Percentiles rank a stretch among this genome's conserved stretches.
Evolutionary conservation across 2,329 filamentous ascomycete genomes (phyloP).

Genomic region (Stylonectria norvegica): DNA sequence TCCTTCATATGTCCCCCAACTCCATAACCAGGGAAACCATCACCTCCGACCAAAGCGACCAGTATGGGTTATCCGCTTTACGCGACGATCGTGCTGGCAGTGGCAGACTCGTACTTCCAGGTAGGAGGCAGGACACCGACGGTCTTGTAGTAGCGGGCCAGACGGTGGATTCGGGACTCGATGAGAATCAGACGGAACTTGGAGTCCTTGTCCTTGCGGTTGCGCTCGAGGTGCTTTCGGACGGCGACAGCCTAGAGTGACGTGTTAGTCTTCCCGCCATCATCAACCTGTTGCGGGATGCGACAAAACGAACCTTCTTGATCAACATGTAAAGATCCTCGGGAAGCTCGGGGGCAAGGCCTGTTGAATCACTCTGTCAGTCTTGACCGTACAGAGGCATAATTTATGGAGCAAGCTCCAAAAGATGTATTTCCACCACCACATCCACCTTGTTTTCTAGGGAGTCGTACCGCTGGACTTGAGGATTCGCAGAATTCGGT

Average conservation of each 20-base stretch:
- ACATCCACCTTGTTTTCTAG: slow-evolving; percentile 29
- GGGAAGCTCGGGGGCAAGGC: slow-evolving; percentile 96
- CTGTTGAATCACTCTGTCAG: slow-evolving; percentile 93
- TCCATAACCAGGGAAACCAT: slow-evolving; percentile 41
- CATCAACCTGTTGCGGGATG: no score
- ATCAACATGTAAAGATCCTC: slow-evolving; percentile 99
- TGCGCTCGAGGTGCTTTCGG: slow-evolving; percentile 99
- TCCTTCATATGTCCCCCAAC: slow-evolving; percentile 41
- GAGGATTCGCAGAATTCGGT: slow-evolving; percentile 99
- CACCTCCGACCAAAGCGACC: slow-evolving; percentile 26
- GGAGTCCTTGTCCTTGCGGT: slow-evolving; percentile 99
- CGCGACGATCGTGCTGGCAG: slow-evolving; percentile 88
- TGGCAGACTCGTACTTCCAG: slow-evolving; percentile 99
- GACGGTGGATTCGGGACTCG: slow-evolving; percentile 99
- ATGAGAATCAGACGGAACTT: slow-evolving; percentile 99
- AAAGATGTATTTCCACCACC: slow-evolving; percentile 27
- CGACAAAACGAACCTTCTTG: slow-evolving; percentile 76
- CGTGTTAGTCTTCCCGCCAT: slow-evolving; percentile 6
- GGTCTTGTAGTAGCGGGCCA: slow-evolving; percentile 99
- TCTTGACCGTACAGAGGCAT: slow-evolving; percentile 88
- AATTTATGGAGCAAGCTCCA: slow-evolving; percentile 28
- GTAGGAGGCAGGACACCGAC: slow-evolving; percentile 80
- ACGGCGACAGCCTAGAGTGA: slow-evolving; percentile 78
- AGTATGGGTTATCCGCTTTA: slow-evolving; percentile 49
- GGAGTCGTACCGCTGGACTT: slow-evolving; percentile 87